Base-by-base conservation (phyloP, 306 rosid species). In the cucumber (Cucumis sativus) region DNA sequence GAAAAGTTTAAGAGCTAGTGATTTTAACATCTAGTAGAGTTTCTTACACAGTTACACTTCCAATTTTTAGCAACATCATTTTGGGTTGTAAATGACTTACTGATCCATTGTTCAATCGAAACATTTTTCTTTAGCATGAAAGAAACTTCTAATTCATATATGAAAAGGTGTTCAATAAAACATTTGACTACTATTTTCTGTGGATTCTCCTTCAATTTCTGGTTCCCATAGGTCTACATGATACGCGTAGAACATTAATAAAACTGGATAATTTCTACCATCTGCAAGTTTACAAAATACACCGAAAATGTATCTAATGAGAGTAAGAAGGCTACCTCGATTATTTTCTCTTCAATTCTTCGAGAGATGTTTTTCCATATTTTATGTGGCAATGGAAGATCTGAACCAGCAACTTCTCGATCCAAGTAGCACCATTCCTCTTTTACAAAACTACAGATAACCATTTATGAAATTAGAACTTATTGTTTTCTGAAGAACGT, bases 361-460 rank as follows among this genome's bases (percentile, higher is more conserved):
- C 90, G 87, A 69, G 98, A 81, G 76, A 96, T 93, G 51, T 81
- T 28, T 81, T 83, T 85, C 98, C 99, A 91, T 86, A 89, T 82
- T 71, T 79, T 82, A 75, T 87, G 82, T 1, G 89, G 88, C 72
- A 96, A 82, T 0, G 97, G 90, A 80, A 86, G 84, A 87, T 92
- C 91, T 51, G 88, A 85, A 65, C 78, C 74, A 55, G 69, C 45
- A 60, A 63, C 79, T 75, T 87, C 88, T 68, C 9, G 79, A 71
- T 60, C 79, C 89, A 89, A 81, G 78, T 89, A 90, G 85, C 74
- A 77, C 93, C 84, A 88, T 85, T 96, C 99, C 80, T 88, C 90
- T 75, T 74, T 80, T 88, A 96, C 65, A 87, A 77, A 96, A 77
- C 99, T 96, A 76, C 90, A 84, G 10, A 70, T 71, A 51, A 82